These are phyloP conservation scores for Cantharellus anzutake DNA, from an alignment of 768 basidiomycete genomes.

Conservation along the genomic window DNA sequence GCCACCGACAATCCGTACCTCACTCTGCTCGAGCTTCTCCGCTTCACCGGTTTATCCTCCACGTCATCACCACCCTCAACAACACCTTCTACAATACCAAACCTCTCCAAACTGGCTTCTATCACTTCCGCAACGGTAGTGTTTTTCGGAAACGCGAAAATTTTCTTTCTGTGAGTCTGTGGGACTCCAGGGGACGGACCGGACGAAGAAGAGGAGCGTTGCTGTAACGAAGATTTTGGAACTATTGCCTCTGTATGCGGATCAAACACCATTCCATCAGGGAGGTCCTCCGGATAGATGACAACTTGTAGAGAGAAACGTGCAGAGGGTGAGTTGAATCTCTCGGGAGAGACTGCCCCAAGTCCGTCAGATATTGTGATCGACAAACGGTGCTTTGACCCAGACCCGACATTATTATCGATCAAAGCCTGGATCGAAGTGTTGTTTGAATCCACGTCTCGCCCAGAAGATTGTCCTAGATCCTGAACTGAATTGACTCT, in stretches of 20 bases:
- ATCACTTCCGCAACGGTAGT: slow-evolving; percentile 93
- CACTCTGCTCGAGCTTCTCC: slow-evolving; percentile 53
- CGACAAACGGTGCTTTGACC: slow-evolving; percentile 13
- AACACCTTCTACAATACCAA: slow-evolving; percentile 92
- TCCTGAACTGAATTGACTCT: neutral
- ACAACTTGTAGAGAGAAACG: slow-evolving; percentile 74
- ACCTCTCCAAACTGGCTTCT: slow-evolving; percentile 77
- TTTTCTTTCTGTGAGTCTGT: slow-evolving; percentile 47
- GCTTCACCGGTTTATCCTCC: slow-evolving; percentile 75
- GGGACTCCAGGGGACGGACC: slow-evolving; percentile 34
- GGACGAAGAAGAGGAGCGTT: slow-evolving; percentile 26
- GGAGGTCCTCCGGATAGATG: slow-evolving; percentile 79
- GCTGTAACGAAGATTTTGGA: slow-evolving; percentile 53
- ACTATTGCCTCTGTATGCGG: slow-evolving; percentile 84
- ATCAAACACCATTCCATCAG: slow-evolving; percentile 90
- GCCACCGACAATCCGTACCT: slow-evolving; percentile 56
- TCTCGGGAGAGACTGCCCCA: slow-evolving; percentile 38
- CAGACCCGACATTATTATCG: slow-evolving; percentile 24
- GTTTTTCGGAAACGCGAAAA: slow-evolving; percentile 86
- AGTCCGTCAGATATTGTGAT: neutral
- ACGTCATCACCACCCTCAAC: slow-evolving; percentile 97
- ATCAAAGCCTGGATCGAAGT: neutral
- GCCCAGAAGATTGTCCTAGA: slow-evolving; percentile 3
- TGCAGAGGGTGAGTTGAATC: slow-evolving; percentile 66
- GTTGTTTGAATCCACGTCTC: neutral